Base-by-base conservation (phyloP, 768 basidiomycete species). In the Boletus sp. region DNA sequence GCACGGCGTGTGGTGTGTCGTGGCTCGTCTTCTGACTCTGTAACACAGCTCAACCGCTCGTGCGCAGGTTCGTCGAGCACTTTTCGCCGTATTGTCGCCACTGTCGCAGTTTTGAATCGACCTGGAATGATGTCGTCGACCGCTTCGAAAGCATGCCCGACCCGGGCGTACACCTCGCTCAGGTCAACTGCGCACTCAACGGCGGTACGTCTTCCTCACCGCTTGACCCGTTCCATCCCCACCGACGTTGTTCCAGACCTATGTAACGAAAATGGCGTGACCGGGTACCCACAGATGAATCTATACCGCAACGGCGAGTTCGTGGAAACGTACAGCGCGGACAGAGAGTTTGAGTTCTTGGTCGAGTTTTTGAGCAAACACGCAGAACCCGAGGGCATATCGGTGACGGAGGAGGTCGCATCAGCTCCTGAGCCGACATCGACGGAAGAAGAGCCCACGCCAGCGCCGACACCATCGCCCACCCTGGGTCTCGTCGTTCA, bases 1-100 rank as follows among this genome's bases (percentile, higher is more conserved):
- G 0, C 64, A 77, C 0, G 90, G 89, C n/a, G 74, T 84, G 5
- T 90, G 87, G 87, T 81, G 46, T 7, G 76, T 64, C 42, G 32
- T 24, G 24, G 24, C 24, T 3, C 24, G 24, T 24, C 24, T 24
- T 24, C 24, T 24, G 24, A 24, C 24, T 24, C 24, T 24, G 24
- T 24, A 24, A 24, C 24, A 1, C 24, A 24, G 24, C 24, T 24
- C 24, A 24, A 24, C 24, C 2, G 3, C 24, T 24, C 24, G 24
- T 12, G 1, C 18, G 10, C 59, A 80, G 85, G 85, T 85, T 95
- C 56, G 76, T 96, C 48, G 93, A 96, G 64, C 88, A 90, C 71
- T 97, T 84, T 69, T 94, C 91, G 1, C 94, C 94, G 0, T 87
- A 86, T 66, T 97, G 94, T 64, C 68, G 71, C 5, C 94, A 96